Evolutionary conservation across 129 eudicot genomes (phyloP), one percentile per base, ranked within the genome.

Genomic region (Sambucus nigra): DNA sequence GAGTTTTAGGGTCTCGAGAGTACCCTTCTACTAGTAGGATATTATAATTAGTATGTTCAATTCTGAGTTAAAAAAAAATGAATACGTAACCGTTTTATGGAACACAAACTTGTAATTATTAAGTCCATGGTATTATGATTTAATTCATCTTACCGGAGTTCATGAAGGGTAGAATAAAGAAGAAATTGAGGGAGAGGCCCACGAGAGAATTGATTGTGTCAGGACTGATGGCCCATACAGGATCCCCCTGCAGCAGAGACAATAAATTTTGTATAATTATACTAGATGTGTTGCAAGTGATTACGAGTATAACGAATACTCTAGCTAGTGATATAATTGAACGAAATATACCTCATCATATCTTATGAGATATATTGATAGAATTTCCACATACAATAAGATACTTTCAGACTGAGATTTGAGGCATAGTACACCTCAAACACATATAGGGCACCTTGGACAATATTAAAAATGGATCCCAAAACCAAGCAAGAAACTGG

Each of bases 151-250:
- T 78, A 91, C 99, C 94, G 60, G 81, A 61, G 73, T 91, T 91
- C 59, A 69, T 44, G 22, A 79, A 57, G 16, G 99, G 95, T 58
- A 91, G 81, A 63, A 91, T 38, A 53, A 85, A 91, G 80, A 91
- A 91, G 88, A 91, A 91, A 66, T 91, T 91, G 29, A 91, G 87
- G 50, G 94, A 89, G 22, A 91, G 95, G 47, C 80, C 94, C 14
- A 91, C 58, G 24, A 91, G 82, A 38, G 94, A 81, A 55, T 56
- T 49, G 56, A 85, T 57, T 10, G 99, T 91, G 18, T 91, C 95
- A 64, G 88, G 63, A 72, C 84, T 85, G 64, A 91, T 91, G 32
- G 99, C 94, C 99, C 99, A 91, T 14, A 91, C 87, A 24, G 99
- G 99, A 81, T 91, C 99, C 28, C 95, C 99, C 99, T 85, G 87